These are phyloP conservation scores for Yamadazyma sp. DNA, from an alignment of 805 yeast species.

Conservation along the genomic window DNA sequence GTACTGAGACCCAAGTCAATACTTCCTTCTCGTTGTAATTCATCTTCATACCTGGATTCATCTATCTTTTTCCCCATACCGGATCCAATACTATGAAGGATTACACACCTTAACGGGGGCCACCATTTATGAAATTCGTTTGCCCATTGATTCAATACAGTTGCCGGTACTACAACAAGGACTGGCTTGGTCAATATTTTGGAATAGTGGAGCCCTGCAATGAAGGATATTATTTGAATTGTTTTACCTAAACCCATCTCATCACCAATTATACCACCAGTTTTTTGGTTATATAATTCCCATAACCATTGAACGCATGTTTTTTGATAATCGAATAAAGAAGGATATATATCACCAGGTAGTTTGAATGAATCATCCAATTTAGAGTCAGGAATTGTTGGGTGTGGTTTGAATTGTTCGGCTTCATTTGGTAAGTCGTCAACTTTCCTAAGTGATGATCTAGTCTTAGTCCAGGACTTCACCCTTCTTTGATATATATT, in stretches of 20 bases:
- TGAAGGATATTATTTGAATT: slow-evolving; percentile 83
- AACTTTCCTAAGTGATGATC: slow-evolving; percentile 45
- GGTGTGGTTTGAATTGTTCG: slow-evolving; percentile 80
- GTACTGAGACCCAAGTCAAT: slow-evolving; percentile 36
- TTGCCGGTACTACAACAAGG: slow-evolving; percentile 91
- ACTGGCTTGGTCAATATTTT: slow-evolving; percentile 73
- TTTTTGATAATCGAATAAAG: slow-evolving; percentile 88
- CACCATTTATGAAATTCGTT: slow-evolving; percentile 96
- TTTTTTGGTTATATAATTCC: slow-evolving; percentile 83
- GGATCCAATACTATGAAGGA: slow-evolving; percentile 87
- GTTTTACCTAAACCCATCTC: slow-evolving; percentile 99
- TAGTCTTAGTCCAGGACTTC: slow-evolving; percentile 51
- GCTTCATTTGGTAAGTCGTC: slow-evolving; percentile 19
- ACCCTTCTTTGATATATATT: slow-evolving; percentile 57
- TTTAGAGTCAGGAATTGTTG: slow-evolving; percentile 69
- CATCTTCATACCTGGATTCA: slow-evolving; percentile 51
- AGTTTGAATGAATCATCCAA: slow-evolving; percentile 66
- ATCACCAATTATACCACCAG: slow-evolving; percentile 96
- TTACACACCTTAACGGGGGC: slow-evolving; percentile 88
- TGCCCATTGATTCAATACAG: slow-evolving; percentile 96
- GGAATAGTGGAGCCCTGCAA: slow-evolving; percentile 88
- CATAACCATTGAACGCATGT: slow-evolving; percentile 98
- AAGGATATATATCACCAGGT: slow-evolving; percentile 89
- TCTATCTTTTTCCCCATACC: slow-evolving; percentile 56
- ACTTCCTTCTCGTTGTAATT: too few species aligned